These are phyloP conservation scores for Penicillium sp. DNA, from an alignment of 2,329 filamentous ascomycete genomes.

Conservation along the genomic window DNA sequence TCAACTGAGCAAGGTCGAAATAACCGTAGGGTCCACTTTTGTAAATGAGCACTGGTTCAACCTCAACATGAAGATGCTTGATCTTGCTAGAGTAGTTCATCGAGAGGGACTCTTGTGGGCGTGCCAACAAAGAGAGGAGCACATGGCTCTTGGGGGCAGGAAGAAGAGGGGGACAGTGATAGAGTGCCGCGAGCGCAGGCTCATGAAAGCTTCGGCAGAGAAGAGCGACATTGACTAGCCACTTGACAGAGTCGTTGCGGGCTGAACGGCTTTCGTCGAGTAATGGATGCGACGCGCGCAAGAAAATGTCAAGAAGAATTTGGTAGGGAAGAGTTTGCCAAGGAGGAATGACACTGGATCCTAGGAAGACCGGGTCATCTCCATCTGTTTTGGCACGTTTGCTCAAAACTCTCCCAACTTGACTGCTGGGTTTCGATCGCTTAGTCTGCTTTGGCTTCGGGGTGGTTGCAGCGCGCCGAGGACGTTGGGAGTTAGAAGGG, in stretches of 20 bases:
- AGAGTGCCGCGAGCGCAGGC: slow-evolving; percentile 70
- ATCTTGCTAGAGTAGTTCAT: slow-evolving; percentile 71
- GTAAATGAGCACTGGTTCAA: slow-evolving; percentile 55
- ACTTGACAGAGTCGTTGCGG: slow-evolving; percentile 40
- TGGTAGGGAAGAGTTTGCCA: slow-evolving; percentile 66
- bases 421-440: slow-evolving; percentile 16
- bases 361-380: slow-evolving; percentile 15
- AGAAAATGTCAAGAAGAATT: slow-evolving; percentile 68
- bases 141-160: slow-evolving; percentile 50
- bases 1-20: slow-evolving; percentile 57
- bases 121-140: slow-evolving; percentile 55
- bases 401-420: slow-evolving; percentile 18
- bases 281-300: slow-evolving; percentile 61
- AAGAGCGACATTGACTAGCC: slow-evolving; percentile 64
- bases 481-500: slow-evolving; percentile 3
- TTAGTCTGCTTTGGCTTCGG: slow-evolving; percentile 6
- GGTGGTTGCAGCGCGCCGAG: slow-evolving; percentile 12
- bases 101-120: slow-evolving; percentile 48
- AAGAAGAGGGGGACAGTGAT: slow-evolving; percentile 65
- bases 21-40: slow-evolving; percentile 54
- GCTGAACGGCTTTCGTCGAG: slow-evolving; percentile 37
- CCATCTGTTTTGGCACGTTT: slow-evolving; percentile 28
- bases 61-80: slow-evolving; percentile 67
- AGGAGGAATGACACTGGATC: slow-evolving; percentile 47
- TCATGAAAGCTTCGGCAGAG: slow-evolving; percentile 66